phyloP scores from a whole-genome alignment of 179 eudicot species.

The Nepenthes alata region DNA sequence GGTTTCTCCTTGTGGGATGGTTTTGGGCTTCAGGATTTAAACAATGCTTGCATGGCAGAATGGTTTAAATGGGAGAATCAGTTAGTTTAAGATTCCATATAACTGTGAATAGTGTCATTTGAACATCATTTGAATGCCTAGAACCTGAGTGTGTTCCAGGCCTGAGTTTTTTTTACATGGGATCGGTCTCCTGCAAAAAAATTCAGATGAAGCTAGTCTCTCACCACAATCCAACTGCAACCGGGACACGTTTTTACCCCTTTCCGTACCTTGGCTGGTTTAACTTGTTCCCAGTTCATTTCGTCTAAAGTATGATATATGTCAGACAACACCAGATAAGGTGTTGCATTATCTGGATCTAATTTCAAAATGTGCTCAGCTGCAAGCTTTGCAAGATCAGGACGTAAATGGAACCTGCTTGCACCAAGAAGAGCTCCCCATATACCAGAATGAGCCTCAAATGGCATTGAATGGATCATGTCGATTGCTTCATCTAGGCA shows the following conservation, averaged over 20 bases:
- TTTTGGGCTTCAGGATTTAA: too few relatives aligned
- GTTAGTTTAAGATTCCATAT: too few relatives aligned
- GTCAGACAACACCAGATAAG: constrained; percentile 48
- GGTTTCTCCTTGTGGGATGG: too few relatives aligned
- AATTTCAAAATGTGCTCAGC: constrained; percentile 30
- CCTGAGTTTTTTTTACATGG: constrained; percentile 1
- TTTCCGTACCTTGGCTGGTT: constrained; percentile 23
- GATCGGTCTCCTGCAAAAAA: constrained; percentile 33
- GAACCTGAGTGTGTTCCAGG: too few relatives aligned
- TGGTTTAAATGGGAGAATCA: too few relatives aligned
- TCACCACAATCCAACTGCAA: constrained; percentile 48
- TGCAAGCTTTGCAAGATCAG: constrained; percentile 55
- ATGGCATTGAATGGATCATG: constrained; percentile 41
- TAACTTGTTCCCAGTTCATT: constrained; percentile 33
- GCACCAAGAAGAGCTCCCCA: constrained; percentile 74
- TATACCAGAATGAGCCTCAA: constrained; percentile 44
- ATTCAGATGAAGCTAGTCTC: constrained; percentile 17
- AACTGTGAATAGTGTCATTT: too few relatives aligned
- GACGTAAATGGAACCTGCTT: constrained; percentile 33
- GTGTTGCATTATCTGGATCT: constrained; percentile 45
- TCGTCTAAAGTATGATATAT: constrained; percentile 28
- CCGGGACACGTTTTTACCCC: constrained; percentile 47
- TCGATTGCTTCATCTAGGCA: constrained; percentile 43
- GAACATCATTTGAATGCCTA: too few relatives aligned
- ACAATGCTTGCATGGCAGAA: too few relatives aligned